phyloP scores from a whole-genome alignment of 768 basidiomycete genomes.

The Coprinopsis strossmayeri region DNA sequence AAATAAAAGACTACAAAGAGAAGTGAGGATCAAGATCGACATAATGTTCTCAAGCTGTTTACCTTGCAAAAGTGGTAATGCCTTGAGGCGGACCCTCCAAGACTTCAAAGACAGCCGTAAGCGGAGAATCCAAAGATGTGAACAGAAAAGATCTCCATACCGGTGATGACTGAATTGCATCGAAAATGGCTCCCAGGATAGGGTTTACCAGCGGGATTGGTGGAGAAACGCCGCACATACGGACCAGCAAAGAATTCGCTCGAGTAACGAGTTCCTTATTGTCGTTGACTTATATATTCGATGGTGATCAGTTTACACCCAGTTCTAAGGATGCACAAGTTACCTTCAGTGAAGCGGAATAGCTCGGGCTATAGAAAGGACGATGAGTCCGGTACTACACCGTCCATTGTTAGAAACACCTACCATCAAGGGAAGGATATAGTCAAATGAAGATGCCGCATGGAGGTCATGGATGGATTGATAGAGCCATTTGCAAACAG shows the following conservation, averaged over 20 bases:
- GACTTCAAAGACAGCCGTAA: slow-evolving; percentile 39
- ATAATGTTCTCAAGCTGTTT: slow-evolving; percentile 9
- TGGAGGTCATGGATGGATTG: slow-evolving; percentile 70
- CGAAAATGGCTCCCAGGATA: slow-evolving; percentile 66
- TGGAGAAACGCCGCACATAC: slow-evolving; percentile 82
- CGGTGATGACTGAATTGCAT: slow-evolving; percentile 67
- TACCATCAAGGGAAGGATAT: slow-evolving; percentile 77
- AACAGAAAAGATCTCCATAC: slow-evolving; percentile 32
- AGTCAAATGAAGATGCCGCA: slow-evolving; percentile 72
- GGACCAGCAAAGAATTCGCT: slow-evolving; percentile 65
- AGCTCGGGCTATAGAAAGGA: slow-evolving; percentile 52
- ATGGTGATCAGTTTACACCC: slow-evolving; percentile 1
- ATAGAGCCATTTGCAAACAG: slow-evolving; percentile 74
- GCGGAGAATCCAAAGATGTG: slow-evolving; percentile 1
- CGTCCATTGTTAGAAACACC: slow-evolving; percentile 11
- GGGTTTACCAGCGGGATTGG: slow-evolving; percentile 62
- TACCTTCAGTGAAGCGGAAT: slow-evolving; percentile 70
- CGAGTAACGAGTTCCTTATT: slow-evolving; percentile 63
- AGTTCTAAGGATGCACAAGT: slow-evolving; percentile 10
- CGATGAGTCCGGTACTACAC: slow-evolving; percentile 1
- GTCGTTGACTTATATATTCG: slow-evolving; percentile 53
- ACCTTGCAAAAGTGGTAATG: slow-evolving; percentile 80
- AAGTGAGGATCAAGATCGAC: slow-evolving; percentile 3
- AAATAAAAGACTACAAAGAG: slow-evolving; percentile 67
- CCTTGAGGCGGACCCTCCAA: slow-evolving; percentile 84